Percentiles rank a stretch among this genome's conserved stretches.
These are phyloP conservation scores for Suillus americanus DNA, from an alignment of 768 basidiomycete species.

Conservation along the genomic window DNA sequence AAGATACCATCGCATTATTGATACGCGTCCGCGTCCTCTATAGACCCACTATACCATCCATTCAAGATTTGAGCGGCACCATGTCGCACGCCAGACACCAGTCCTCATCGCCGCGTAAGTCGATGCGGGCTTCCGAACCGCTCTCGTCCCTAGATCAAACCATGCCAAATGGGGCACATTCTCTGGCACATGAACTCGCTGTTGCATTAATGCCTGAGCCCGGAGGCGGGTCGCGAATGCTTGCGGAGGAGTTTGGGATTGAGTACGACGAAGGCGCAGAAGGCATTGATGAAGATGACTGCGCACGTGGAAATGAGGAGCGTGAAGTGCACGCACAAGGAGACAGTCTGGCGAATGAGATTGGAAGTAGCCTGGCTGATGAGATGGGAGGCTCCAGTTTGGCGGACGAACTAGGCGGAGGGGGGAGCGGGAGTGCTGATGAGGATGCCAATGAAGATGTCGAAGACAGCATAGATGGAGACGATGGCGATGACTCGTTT, in stretches of 20 bases:
- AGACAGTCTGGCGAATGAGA: conserved; percentile 23
- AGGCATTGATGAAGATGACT: conserved; percentile 59
- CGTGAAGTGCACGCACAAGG: conserved; percentile 21
- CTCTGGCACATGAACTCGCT: conserved; percentile 85
- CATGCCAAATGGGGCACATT: conserved; percentile 44
- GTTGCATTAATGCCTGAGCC: conserved; percentile 89
- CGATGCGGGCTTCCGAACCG: conserved; percentile 19
- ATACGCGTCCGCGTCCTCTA: neutral
- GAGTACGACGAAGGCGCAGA: conserved; percentile 88
- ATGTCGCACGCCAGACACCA: conserved; percentile 1
- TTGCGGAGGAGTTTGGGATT: conserved; percentile 88
- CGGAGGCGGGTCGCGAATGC: conserved; percentile 61
- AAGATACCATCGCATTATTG: neutral
- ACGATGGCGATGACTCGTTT: conserved; percentile 25
- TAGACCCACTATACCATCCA: neutral
- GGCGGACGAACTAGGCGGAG: conserved; percentile 32
- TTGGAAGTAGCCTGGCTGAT: conserved; percentile 22
- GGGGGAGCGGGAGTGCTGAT: conserved; percentile 12
- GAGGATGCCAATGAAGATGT: conserved; percentile 13
- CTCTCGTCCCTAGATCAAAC: conserved; percentile 33
- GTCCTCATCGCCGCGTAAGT: conserved; percentile 3
- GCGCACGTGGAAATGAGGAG: conserved; percentile 33
- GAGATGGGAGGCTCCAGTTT: conserved; percentile 35
- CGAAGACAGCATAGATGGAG: conserved; percentile 23
- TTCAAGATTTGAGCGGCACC: neutral